Evolutionary conservation across 805 yeast species (phyloP).

Genomic region (Kodamaea leandrae): DNA sequence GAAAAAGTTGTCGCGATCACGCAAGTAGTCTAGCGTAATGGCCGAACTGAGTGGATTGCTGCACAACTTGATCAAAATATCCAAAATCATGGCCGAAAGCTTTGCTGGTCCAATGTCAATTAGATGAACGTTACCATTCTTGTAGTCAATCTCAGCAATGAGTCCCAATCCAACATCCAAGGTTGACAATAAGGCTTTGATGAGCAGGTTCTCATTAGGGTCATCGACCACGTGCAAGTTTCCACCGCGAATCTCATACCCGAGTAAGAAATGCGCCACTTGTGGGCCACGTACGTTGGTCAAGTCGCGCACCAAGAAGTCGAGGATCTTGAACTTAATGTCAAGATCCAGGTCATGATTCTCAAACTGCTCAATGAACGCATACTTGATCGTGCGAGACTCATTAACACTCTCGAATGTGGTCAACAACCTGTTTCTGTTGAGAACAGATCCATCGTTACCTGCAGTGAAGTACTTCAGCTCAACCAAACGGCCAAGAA

Average conservation of each 20-base stretch:
- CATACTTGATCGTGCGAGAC: constrained; percentile 65
- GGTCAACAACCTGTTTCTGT: constrained; percentile 62
- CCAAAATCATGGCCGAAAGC: constrained; percentile 57
- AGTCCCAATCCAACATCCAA: constrained; percentile 47
- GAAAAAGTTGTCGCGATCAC: constrained; percentile 49
- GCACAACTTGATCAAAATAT: constrained; percentile 61
- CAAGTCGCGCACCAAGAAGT: constrained; percentile 54
- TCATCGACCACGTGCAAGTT: constrained; percentile 45
- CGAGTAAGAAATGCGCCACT: constrained; percentile 73
- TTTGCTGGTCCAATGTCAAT: constrained; percentile 56
- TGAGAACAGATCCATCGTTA: constrained; percentile 29
- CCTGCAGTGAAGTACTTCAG: constrained; percentile 44
- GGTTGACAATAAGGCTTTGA: constrained; percentile 51
- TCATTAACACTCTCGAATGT: constrained; percentile 77
- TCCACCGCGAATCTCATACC: constrained; percentile 53
- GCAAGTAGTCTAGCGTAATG: constrained; percentile 50
- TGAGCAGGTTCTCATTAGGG: constrained; percentile 51
- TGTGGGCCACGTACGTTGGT: constrained; percentile 43
- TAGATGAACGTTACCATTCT: constrained; percentile 26
- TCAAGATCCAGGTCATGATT: constrained; percentile 38
- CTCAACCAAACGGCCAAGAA: constrained; percentile 50
- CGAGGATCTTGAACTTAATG: constrained; percentile 56
- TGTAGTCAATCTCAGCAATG: constrained; percentile 37
- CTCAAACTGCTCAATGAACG: constrained; percentile 64
- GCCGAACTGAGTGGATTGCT: constrained; percentile 54